These are phyloP conservation scores for Grosmannia penicillata DNA, from an alignment of 2,329 filamentous ascomycete genomes.

Conservation along the genomic window DNA sequence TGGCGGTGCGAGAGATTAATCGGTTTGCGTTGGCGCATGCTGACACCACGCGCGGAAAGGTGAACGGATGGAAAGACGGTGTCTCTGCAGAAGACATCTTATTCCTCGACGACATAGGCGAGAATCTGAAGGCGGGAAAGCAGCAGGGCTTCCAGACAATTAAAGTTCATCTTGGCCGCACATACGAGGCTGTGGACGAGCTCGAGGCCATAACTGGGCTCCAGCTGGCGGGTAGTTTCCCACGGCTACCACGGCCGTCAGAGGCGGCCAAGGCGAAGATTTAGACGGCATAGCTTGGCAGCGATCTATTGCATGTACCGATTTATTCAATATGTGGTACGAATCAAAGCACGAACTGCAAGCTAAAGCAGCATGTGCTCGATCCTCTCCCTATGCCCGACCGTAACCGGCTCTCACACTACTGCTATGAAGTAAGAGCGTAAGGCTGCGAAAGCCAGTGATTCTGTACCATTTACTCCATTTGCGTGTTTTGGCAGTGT, in stretches of 20 bases:
- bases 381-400: no score
- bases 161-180: conserved; percentile 67
- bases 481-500: no score
- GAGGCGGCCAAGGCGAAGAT: conserved; percentile 26
- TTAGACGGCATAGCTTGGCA: conserved; percentile 11
- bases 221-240: conserved; percentile 39
- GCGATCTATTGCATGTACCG: background rate
- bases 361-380: background rate
- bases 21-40: conserved; percentile 42
- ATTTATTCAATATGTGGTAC: background rate
- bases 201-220: conserved; percentile 64
- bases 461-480: no score
- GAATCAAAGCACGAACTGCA: background rate
- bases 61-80: conserved; percentile 29
- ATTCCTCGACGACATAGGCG: conserved; percentile 89
- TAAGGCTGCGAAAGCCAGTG: no score
- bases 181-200: conserved; percentile 67
- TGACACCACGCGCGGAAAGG: conserved; percentile 19
- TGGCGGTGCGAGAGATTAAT: conserved; percentile 53
- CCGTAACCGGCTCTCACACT: no score
- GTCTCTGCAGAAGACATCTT: conserved; percentile 55
- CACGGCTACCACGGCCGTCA: conserved; percentile 17
- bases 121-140: conserved; percentile 73
- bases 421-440: no score
- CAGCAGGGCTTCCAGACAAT: conserved; percentile 65